Conservation (phyloP, 106 monocot species). For the Allium fistulosum region DNA sequence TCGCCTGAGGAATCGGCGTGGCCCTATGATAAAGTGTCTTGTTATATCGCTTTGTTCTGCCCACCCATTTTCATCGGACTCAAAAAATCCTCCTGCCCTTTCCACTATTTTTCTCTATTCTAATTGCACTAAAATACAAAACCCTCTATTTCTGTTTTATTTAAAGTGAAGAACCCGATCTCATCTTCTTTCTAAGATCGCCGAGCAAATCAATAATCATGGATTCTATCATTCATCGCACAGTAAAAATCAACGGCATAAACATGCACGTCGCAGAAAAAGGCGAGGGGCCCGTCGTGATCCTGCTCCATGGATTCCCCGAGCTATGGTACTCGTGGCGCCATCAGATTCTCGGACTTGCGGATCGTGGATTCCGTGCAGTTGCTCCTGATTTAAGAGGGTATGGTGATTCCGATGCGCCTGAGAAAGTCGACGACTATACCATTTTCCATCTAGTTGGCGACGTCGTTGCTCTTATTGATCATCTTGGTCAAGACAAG, state of each 20-base stretch:
- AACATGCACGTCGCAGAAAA: conserved; percentile 58
- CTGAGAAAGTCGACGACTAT: conserved; percentile 20
- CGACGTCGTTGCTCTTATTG: conserved; percentile 53
- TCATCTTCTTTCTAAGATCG: too few relatives aligned
- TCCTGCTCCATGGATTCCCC: conserved; percentile 56
- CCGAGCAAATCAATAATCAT: too few relatives aligned
- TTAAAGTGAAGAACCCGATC: too few relatives aligned
- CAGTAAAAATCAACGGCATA: conserved; percentile 40
- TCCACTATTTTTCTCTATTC: too few relatives aligned
- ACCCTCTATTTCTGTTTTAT: too few relatives aligned
- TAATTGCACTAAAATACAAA: too few relatives aligned
- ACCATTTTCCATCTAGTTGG: conserved; percentile 28
- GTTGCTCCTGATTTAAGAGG: conserved; percentile 49
- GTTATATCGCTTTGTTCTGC: too few relatives aligned
- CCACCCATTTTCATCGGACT: too few relatives aligned
- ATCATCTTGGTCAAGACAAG: conserved; percentile 14
- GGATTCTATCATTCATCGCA: not conserved
- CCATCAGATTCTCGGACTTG: conserved; percentile 67
- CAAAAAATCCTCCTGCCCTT: too few relatives aligned
- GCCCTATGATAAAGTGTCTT: too few relatives aligned
- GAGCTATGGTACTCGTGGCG: conserved; percentile 92
- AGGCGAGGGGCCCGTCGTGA: conserved; percentile 34
- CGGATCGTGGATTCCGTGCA: conserved; percentile 48
- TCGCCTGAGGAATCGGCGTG: too few relatives aligned
- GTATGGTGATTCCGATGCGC: conserved; percentile 63